These are phyloP conservation scores for Diplocarpon rosae DNA, from an alignment of 2,329 filamentous ascomycete genomes.

Conservation along the genomic window DNA sequence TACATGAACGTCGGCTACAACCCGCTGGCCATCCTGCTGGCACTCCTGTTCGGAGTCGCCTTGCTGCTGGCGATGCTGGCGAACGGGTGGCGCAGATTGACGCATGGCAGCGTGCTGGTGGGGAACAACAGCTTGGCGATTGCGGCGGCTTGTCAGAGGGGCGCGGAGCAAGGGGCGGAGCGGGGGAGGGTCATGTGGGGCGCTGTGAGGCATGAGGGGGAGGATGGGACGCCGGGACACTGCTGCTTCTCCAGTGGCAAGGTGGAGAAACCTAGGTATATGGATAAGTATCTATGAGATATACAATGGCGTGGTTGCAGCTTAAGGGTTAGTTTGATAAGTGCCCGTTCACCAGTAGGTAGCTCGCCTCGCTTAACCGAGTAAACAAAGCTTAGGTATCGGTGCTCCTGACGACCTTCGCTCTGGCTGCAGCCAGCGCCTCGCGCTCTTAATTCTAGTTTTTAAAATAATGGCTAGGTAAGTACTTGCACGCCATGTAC, in stretches of 20 bases:
- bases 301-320: not conserved
- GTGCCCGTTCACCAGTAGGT: too few species aligned
- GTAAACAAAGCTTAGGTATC: too few species aligned
- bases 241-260: conserved; percentile 13
- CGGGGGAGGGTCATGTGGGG: conserved; percentile 12
- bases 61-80: conserved; percentile 14
- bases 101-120: conserved; percentile 10
- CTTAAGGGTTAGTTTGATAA: not conserved
- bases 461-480: too few species aligned
- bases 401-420: too few species aligned
- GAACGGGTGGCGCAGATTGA: conserved; percentile 11
- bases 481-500: too few species aligned
- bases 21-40: conserved; percentile 16
- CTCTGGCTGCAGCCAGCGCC: too few species aligned
- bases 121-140: conserved; percentile 19
- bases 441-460: too few species aligned
- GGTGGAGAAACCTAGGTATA: conserved; percentile 8
- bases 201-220: conserved; percentile 7
- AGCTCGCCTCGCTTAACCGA: too few species aligned
- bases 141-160: conserved; percentile 14
- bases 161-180: conserved; percentile 8
- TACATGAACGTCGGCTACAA: conserved; percentile 17
- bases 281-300: conserved; percentile 12
- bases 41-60: conserved; percentile 7
- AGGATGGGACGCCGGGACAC: conserved; percentile 11